Evolutionary conservation across 2,329 filamentous ascomycete species (phyloP).

Genomic region (Ceratocystis cacaofunesta): DNA sequence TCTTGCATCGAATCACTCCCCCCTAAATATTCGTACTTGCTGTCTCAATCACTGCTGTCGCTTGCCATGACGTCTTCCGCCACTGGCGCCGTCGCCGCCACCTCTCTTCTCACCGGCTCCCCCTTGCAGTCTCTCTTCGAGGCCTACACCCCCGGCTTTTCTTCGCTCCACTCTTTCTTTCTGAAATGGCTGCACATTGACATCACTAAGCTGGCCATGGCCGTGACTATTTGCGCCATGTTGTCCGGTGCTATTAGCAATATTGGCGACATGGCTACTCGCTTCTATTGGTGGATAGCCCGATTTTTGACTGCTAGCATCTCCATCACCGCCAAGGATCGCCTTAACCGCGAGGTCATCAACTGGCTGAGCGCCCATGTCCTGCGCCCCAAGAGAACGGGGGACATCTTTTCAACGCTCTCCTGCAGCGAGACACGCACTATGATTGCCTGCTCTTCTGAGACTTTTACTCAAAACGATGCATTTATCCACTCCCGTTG

Average conservation of each 20-base stretch:
- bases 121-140: slow-evolving; percentile 9
- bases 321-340: slow-evolving; percentile 26
- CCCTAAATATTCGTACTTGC: neutral
- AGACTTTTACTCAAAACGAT: slow-evolving; percentile 23
- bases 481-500: slow-evolving; percentile 22
- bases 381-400: slow-evolving; percentile 20
- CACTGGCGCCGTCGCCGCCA: neutral
- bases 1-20: neutral
- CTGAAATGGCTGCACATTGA: slow-evolving; percentile 25
- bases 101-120: slow-evolving; percentile 1
- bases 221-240: slow-evolving; percentile 25
- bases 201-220: slow-evolving; percentile 23
- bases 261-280: slow-evolving; percentile 21
- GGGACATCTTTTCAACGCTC: slow-evolving; percentile 4
- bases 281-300: slow-evolving; percentile 26
- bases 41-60: too few species aligned
- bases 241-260: slow-evolving; percentile 23
- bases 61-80: neutral
- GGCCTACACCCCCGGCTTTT: slow-evolving; percentile 11
- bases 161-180: slow-evolving; percentile 21
- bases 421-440: slow-evolving; percentile 20
- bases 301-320: slow-evolving; percentile 27
- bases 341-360: slow-evolving; percentile 27
- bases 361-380: slow-evolving; percentile 27
- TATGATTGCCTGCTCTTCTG: slow-evolving; percentile 24